Base-by-base conservation (phyloP, 768 basidiomycete species). In the Calocybe gangraenosa region DNA sequence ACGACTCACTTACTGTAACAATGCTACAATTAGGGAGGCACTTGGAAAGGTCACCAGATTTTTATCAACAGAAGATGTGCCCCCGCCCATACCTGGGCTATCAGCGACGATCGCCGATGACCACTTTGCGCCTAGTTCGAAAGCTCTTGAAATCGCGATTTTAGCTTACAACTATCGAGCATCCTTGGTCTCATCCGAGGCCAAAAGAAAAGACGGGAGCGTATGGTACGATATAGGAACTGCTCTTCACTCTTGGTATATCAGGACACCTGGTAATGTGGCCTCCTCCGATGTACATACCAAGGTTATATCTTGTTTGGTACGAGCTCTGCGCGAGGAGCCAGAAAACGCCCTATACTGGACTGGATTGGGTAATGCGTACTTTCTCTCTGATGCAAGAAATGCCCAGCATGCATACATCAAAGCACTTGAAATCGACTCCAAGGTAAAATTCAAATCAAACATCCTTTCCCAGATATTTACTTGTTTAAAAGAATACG, bases 381-480 rank as follows among this genome's bases (percentile, higher is more conserved):
- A 83, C 47, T 87, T 92, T 56, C 55, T 74, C 7, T 69, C 67
- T 11, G 81, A 87, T 34, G 76, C 86, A 0, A 85, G 81, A 54
- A 70, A 80, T 1, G 84, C 91, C 2, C 95, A 99, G 63, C 92
- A 98, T 66, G 87, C 91, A 3, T 96, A 91, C 56, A 82, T 97
- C 58, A 86, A 80, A 47, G 86, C 93, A 3, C 64, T 98, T 37
- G 94, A 97, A 55, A 69, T 89, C 31, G 84, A 97, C 59, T 64
- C 78, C 0, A 95, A 95, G 74, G 91, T 42, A 20, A 17, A n/a
- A 37, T 43, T 42, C 49, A 49, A 20, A 8, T 11, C 15, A 17
- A 28, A 11, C 25, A 28, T 53, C 11, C 15, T 20, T 18, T 35
- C 11, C 6, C 25, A n/a, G 34, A 35, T 35, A 35, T 35, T 44